These are phyloP conservation scores for Podospora australis DNA, from an alignment of 495 filamentous ascomycete genomes.

Conservation along the genomic window DNA sequence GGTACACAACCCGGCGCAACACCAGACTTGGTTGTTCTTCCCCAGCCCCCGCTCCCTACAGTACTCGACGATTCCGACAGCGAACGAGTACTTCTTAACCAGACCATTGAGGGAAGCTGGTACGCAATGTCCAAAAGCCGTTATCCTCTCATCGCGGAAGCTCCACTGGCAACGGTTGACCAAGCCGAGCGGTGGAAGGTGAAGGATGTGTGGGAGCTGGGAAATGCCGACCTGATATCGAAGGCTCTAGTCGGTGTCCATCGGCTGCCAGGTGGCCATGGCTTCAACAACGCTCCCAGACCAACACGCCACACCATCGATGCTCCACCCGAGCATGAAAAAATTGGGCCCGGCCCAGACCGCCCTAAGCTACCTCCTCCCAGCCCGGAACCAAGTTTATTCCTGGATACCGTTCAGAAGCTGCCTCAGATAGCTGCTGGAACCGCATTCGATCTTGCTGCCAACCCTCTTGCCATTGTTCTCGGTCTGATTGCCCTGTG, in stretches of 20 bases:
- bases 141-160: slow-evolving; percentile 77
- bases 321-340: background rate
- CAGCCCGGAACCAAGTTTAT: slow-evolving; percentile 18
- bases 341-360: background rate
- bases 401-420: slow-evolving; percentile 30
- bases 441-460: slow-evolving; percentile 36
- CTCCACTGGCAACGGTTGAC: slow-evolving; percentile 60
- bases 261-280: slow-evolving; percentile 33
- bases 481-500: slow-evolving; percentile 29
- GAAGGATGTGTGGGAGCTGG: slow-evolving; percentile 24
- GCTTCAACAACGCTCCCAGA: too few relatives aligned
- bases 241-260: slow-evolving; percentile 44
- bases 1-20: slow-evolving; percentile 51
- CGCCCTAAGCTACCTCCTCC: slow-evolving; percentile 1
- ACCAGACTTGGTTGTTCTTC: slow-evolving; percentile 67
- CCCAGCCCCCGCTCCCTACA: slow-evolving; percentile 71
- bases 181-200: slow-evolving; percentile 48
- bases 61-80: slow-evolving; percentile 51
- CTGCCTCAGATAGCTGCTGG: slow-evolving; percentile 32
- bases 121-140: slow-evolving; percentile 85
- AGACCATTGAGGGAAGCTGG: slow-evolving; percentile 78
- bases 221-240: slow-evolving; percentile 29
- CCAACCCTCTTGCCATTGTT: slow-evolving; percentile 41
- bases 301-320: slow-evolving; percentile 1
- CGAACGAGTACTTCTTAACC: slow-evolving; percentile 76